phyloP scores from a whole-genome alignment of 2,329 filamentous ascomycete species.

The Calonectria crousiana region DNA sequence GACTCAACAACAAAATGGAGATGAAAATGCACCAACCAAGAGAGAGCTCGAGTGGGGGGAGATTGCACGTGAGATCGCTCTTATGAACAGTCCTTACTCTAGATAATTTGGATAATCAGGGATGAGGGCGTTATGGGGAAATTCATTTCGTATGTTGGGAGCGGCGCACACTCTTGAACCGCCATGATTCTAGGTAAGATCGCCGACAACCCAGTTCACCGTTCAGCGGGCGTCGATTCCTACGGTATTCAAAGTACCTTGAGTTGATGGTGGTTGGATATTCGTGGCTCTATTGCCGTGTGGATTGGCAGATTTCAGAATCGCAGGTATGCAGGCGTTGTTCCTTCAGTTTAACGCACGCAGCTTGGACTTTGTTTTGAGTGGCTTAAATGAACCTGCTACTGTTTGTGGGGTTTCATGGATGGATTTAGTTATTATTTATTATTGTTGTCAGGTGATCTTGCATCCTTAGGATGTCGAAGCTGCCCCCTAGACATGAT shows the following conservation, averaged over 20 bases:
- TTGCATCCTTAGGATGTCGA: slow-evolving; percentile 10
- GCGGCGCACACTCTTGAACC: not conserved
- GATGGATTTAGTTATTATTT: not conserved
- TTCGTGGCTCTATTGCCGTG: not conserved
- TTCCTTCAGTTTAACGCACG: not conserved
- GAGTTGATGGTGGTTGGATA: not conserved
- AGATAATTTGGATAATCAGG: slow-evolving; percentile 57
- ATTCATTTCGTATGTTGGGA: not conserved
- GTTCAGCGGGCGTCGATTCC: not conserved
- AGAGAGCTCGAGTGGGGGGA: slow-evolving; percentile 93
- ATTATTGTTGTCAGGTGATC: not conserved
- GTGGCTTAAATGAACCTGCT: not conserved
- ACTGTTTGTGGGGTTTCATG: slow-evolving; percentile 4
- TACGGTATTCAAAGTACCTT: not conserved
- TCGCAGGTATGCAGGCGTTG: not conserved
- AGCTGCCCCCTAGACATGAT: slow-evolving; percentile 14
- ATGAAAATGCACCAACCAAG: slow-evolving; percentile 60
- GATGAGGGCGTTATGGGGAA: not conserved
- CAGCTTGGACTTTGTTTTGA: not conserved
- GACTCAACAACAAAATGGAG: slow-evolving; percentile 68
- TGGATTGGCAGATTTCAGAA: not conserved
- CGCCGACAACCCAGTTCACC: not conserved
- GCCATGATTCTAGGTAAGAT: not conserved
- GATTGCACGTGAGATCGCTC: slow-evolving; percentile 88
- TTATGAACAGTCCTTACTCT: slow-evolving; percentile 96